Evolutionary conservation across 805 yeast species (phyloP).

Genomic region (Nakazawaea molendinolei): DNA sequence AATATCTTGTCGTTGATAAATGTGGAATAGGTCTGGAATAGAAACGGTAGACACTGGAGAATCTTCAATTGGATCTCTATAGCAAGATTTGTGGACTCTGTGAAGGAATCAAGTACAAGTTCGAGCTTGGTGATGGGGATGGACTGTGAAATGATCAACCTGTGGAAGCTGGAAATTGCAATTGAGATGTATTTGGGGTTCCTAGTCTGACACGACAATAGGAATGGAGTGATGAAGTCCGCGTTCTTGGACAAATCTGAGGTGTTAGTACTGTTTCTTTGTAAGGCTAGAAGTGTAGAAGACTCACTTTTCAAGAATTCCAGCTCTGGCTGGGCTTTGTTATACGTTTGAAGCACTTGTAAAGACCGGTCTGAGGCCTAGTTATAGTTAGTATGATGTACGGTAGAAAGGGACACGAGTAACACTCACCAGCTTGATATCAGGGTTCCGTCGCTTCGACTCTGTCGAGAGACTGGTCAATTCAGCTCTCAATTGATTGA

Average conservation of each 20-base stretch:
- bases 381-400: background rate
- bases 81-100: slow-evolving; percentile 69
- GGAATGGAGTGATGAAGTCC: slow-evolving; percentile 60
- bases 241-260: slow-evolving; percentile 35
- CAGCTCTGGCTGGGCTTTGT: slow-evolving; percentile 20
- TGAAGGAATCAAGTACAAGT: slow-evolving; percentile 57
- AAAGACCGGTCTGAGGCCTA: slow-evolving; percentile 44
- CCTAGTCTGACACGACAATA: slow-evolving; percentile 65
- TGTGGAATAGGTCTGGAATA: slow-evolving; percentile 57
- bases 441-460: slow-evolving; percentile 62
- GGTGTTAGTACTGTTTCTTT: background rate
- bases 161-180: slow-evolving; percentile 66
- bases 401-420: background rate
- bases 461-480: slow-evolving; percentile 57
- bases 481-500: slow-evolving; percentile 49
- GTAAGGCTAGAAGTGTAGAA: background rate
- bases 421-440: slow-evolving; percentile 51
- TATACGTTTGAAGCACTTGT: slow-evolving; percentile 32
- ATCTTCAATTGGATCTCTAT: slow-evolving; percentile 82
- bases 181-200: slow-evolving; percentile 68
- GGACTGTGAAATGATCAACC: slow-evolving; percentile 45
- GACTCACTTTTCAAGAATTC: slow-evolving; percentile 21
- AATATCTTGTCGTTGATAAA: slow-evolving; percentile 50
- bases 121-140: slow-evolving; percentile 48
- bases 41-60: slow-evolving; percentile 72